Evolutionary conservation across 164 flowering plant genomes (phyloP), one percentile per base, ranked within the genome.

Genomic region (Pachysandra terminalis): DNA sequence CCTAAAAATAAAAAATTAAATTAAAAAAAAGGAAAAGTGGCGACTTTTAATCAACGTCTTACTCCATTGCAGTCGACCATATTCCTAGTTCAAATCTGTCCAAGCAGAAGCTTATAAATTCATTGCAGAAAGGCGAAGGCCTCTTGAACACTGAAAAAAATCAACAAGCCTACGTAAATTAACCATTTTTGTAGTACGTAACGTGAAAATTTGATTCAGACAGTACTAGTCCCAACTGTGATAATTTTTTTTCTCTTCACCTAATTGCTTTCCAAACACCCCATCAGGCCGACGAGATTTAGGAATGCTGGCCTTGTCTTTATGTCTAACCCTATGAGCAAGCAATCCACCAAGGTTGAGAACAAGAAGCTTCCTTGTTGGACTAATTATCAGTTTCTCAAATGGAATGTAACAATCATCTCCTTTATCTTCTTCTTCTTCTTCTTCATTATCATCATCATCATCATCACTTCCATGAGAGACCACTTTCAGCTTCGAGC

Each of bases 21-120:
- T 8, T 13, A 25, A n/a, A 17, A 55, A 23, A n/a, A 15, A 13
- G 23, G 17, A 5, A 7, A 0, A 57, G 10, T 15, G 21, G 24
- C 49, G 58, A 5, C 2, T 61, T 60, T 45, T 15, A 32, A 32
- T 32, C 37, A n/a, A 3, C 7, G 37, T 3, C 77, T 71, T 6
- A 77, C 83, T 70, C 78, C 48, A 16, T 66, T 1, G 81, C 83
- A 37, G 87, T 76, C 6, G 85, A 82, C 85, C 87, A 84, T 4
- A 84, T 56, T 35, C 76, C 85, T 15, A 84, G 79, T 66, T 84
- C 83, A 77, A 81, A 84, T 40, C 77, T 79, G 21, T 80, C 80
- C 2, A 82, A 61, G 72, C 87, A 84, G 27, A 80, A 84, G 4
- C 73, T 65, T 74, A 84, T 16, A 53, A 84, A 84, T 16, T 80